Base-by-base conservation (phyloP, 371 early-diverging fungal species). In the Syncephalastrum monosporum region DNA sequence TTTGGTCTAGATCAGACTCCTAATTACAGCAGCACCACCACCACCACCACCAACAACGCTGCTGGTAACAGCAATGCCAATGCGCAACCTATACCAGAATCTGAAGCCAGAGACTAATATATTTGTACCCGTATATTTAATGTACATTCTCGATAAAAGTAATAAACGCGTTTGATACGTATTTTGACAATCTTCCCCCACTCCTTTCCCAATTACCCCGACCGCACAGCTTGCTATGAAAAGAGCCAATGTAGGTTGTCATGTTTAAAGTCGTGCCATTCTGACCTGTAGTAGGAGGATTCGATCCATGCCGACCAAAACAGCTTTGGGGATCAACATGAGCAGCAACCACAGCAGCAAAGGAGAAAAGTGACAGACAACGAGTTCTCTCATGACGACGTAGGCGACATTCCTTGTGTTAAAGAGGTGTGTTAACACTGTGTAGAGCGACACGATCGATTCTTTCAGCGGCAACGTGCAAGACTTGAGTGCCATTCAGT, bases 1-100 rank as follows among this genome's bases (percentile, higher is more conserved):
- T 54, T 84, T 33, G 82, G 82, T 42, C 46, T 63, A 4, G 16
- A 52, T 15, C 16, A 48, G 13, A 15, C 50, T 5, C 46, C 45
- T 6, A 38, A 47, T 27, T 56, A 47, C 24, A 23, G 12, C 16
- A 53, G 50, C 44, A 53, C 56, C 42, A 24, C 57, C 25, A 53
- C 56, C 42, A 24, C 57, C 25, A 46, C 21, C 24, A 57, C 3
- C 42, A 45, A 14, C 47, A 47, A 42, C 29, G 25, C 49, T 50
- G 47, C 41, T 14, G 44, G 25, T 13, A 15, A 12, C 8, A 46
- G 15, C 43, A 38, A 55, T n/a, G 46, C 24, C n/a, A 23, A 16
- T 6, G n/a, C 23, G 47, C 38, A 33, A n/a, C 47, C 7, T 19
- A 46, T 19, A 16, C 47, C 47, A 46, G 19, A 23, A 46, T 16